phyloP scores from a whole-genome alignment of 768 basidiomycete species.

The Lentinula aciculospora region DNA sequence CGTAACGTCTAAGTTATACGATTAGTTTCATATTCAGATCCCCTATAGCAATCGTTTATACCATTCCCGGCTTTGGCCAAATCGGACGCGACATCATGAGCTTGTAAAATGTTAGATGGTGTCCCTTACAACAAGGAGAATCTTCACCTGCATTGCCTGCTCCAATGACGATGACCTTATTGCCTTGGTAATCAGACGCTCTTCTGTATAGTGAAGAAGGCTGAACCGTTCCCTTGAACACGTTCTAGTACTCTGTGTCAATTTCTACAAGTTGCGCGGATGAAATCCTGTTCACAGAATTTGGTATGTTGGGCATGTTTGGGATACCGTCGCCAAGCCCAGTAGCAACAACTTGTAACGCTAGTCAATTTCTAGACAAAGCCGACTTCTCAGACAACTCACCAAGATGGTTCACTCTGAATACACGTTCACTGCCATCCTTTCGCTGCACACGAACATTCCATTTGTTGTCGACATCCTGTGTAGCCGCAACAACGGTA shows the following conservation, averaged over 20 bases:
- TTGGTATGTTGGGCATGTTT: slow-evolving; percentile 23
- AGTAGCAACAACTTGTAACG: slow-evolving; percentile 33
- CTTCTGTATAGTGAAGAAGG: slow-evolving; percentile 9
- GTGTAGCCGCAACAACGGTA: slow-evolving; percentile 19
- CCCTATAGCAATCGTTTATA: neutral
- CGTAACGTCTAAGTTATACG: slow-evolving; percentile 28
- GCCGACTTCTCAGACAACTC: neutral
- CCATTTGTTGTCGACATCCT: slow-evolving; percentile 24
- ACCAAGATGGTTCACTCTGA: slow-evolving; percentile 22
- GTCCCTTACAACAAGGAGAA: neutral
- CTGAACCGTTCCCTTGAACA: neutral
- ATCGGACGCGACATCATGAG: neutral
- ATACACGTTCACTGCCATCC: slow-evolving; percentile 18
- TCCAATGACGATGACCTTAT: slow-evolving; percentile 46
- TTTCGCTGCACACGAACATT: slow-evolving; percentile 17
- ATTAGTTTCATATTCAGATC: no score
- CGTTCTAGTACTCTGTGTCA: neutral
- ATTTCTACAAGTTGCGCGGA: neutral
- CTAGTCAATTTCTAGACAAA: neutral
- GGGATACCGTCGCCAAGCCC: slow-evolving; percentile 38
- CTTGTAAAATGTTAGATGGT: neutral
- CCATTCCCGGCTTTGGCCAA: neutral
- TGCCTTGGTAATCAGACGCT: slow-evolving; percentile 30
- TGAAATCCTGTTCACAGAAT: neutral
- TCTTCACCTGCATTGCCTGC: slow-evolving; percentile 32